Evolutionary conservation across 768 basidiomycete species (phyloP).

Genomic region (Tricholoma sp.): DNA sequence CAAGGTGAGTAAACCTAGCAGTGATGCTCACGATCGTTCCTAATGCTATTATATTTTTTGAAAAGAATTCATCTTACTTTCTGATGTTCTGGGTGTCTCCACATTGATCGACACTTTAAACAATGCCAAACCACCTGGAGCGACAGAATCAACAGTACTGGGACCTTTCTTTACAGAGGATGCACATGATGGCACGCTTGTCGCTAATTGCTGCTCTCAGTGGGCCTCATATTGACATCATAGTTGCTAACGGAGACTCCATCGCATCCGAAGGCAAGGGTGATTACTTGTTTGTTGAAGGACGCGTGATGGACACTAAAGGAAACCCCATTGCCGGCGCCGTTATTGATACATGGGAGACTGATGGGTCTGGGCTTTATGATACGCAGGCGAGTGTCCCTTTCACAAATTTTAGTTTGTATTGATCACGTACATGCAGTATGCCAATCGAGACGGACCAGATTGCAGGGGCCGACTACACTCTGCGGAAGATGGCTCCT

Average conservation of each 20-base stretch:
- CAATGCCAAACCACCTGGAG: constrained; percentile 54
- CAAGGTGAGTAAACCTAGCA: constrained; percentile 33
- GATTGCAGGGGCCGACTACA: constrained; percentile 71
- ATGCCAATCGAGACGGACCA: constrained; percentile 46
- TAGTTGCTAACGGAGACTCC: constrained; percentile 63
- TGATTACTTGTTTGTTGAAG: constrained; percentile 77
- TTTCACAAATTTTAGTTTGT: constrained; percentile 16
- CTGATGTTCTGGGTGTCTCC: constrained; percentile 75
- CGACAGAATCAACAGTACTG: constrained; percentile 72
- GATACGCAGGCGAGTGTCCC: constrained; percentile 28
- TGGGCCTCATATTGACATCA: not conserved
- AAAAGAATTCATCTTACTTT: constrained; percentile 80
- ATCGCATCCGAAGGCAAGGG: constrained; percentile 89
- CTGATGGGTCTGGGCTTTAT: constrained; percentile 54
- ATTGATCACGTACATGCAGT: constrained; percentile 34
- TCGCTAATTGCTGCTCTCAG: not conserved
- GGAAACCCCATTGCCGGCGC: constrained; percentile 65
- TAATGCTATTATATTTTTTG: constrained; percentile 19
- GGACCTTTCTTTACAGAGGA: constrained; percentile 84
- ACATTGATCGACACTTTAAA: constrained; percentile 72
- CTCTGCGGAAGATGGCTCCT: constrained; percentile 57
- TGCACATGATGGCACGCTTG: constrained; percentile 56
- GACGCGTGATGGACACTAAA: constrained; percentile 55
- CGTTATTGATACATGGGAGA: constrained; percentile 80
- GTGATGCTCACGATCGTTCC: not conserved